Percentiles rank a stretch among this genome's conserved stretches.
These are phyloP conservation scores for Onygenales sp. DNA, from an alignment of 2,329 filamentous ascomycete species.

Conservation along the genomic window DNA sequence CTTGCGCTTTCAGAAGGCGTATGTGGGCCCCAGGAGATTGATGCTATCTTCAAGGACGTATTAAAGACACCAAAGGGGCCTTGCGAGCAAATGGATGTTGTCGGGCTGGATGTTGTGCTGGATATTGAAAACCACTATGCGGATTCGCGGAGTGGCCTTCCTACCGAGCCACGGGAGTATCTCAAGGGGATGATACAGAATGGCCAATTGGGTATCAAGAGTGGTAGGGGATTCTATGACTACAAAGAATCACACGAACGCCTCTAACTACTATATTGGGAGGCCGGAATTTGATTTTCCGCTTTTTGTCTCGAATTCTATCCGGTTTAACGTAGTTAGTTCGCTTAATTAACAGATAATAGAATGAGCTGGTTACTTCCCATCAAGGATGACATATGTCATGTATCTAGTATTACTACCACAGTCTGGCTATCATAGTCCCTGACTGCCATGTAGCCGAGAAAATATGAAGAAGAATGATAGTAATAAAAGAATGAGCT, in stretches of 20 bases:
- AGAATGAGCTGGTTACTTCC: too few species aligned
- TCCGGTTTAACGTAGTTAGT: too few species aligned
- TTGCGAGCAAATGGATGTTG: slow-evolving; percentile 33
- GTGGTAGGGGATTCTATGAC: slow-evolving; percentile 24
- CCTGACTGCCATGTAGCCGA: too few species aligned
- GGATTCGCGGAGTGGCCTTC: slow-evolving; percentile 20
- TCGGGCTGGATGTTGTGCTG: slow-evolving; percentile 31
- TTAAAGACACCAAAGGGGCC: slow-evolving; percentile 27
- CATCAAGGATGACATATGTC: too few species aligned
- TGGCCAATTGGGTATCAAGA: slow-evolving; percentile 26
- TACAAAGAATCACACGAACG: slow-evolving; percentile 9
- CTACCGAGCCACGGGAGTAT: slow-evolving; percentile 22
- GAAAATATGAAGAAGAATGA: too few species aligned
- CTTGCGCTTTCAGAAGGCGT: slow-evolving; percentile 26
- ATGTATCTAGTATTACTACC: too few species aligned
- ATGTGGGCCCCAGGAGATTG: slow-evolving; percentile 26
- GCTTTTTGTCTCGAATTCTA: too few species aligned
- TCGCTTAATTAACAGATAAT: too few species aligned
- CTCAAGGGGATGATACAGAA: slow-evolving; percentile 22
- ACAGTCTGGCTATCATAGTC: too few species aligned
- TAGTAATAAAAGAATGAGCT: too few species aligned
- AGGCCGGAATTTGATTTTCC: too few species aligned
- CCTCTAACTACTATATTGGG: too few species aligned
- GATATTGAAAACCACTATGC: slow-evolving; percentile 34
- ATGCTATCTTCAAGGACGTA: slow-evolving; percentile 28